These are phyloP conservation scores for Carex parvula DNA, from an alignment of 176 grass and related monocot species.

Conservation along the genomic window DNA sequence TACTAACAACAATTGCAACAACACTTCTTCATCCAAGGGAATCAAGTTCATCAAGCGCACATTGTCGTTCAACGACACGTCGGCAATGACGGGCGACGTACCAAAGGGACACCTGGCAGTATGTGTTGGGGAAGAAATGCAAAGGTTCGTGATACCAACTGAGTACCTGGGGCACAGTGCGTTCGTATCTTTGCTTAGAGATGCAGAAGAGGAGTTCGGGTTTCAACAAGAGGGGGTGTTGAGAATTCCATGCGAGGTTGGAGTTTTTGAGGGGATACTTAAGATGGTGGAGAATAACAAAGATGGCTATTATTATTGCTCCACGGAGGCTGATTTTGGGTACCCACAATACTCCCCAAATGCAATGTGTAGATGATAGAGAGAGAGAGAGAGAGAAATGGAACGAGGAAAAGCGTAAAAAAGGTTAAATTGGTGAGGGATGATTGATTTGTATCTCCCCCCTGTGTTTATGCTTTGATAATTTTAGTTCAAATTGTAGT, in stretches of 20 bases:
- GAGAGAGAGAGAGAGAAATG: background rate
- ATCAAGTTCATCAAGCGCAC: constrained; percentile 92
- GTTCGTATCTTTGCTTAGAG: constrained; percentile 64
- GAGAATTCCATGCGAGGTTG: constrained; percentile 77
- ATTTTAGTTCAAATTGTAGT: constrained; percentile 10
- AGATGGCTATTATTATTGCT: constrained; percentile 43
- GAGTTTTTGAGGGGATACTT: constrained; percentile 55
- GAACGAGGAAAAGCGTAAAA: background rate
- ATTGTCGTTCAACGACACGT: constrained; percentile 61
- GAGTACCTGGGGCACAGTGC: constrained; percentile 69
- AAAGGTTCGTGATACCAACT: constrained; percentile 89
- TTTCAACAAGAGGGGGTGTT: constrained; percentile 78
- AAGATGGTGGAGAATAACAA: constrained; percentile 52
- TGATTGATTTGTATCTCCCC: constrained; percentile 32
- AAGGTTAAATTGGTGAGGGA: constrained; percentile 26
- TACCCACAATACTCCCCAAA: constrained; percentile 24
- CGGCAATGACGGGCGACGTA: constrained; percentile 12
- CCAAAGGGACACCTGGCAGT: constrained; percentile 78
- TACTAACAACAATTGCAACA: constrained; percentile 8
- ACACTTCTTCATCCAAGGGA: constrained; percentile 56
- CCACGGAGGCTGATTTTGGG: constrained; percentile 51
- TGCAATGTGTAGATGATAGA: constrained; percentile 13
- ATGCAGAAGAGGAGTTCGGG: constrained; percentile 91
- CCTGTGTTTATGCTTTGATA: constrained; percentile 11
- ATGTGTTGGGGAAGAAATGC: constrained; percentile 84